Conservation (phyloP, 164 flowering plant species). For the Umbellularia californica region DNA sequence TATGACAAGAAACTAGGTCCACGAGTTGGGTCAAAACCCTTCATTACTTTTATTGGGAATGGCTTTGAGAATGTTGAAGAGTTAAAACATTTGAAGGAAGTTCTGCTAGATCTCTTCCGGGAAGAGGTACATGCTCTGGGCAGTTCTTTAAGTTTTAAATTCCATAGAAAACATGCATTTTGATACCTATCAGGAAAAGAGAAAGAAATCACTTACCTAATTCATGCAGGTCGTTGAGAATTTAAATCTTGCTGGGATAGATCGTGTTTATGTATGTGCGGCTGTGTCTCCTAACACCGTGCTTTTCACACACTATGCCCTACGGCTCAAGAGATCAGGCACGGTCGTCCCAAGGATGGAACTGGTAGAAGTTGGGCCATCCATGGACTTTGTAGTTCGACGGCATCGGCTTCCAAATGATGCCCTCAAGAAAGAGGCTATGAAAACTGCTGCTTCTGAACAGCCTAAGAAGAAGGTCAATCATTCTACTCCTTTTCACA, state of each 20-base stretch:
- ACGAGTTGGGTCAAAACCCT: constrained; percentile 72
- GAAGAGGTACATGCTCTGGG: constrained; percentile 62
- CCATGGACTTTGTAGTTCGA: constrained; percentile 89
- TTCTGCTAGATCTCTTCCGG: constrained; percentile 70
- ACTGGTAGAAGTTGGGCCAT: constrained; percentile 90
- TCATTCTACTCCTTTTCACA: background rate
- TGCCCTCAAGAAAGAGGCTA: constrained; percentile 63
- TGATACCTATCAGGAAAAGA: background rate
- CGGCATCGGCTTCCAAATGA: constrained; percentile 87
- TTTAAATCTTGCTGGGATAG: constrained; percentile 81
- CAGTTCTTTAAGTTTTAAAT: background rate
- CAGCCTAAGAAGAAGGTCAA: constrained; percentile 87
- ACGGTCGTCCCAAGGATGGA: constrained; percentile 80
- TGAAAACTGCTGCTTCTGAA: constrained; percentile 54
- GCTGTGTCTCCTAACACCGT: constrained; percentile 68
- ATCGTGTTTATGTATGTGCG: constrained; percentile 72
- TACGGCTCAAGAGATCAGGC: constrained; percentile 84
- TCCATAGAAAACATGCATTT: background rate
- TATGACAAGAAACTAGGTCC: constrained; percentile 82
- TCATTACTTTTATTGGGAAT: constrained; percentile 80
- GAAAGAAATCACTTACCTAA: background rate
- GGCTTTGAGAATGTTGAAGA: constrained; percentile 79
- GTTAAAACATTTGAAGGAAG: constrained; percentile 89
- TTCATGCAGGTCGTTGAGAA: constrained; percentile 69
- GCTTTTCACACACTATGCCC: constrained; percentile 75